Percentiles rank a stretch among this genome's conserved stretches.
These are phyloP conservation scores for Arabidopsis arenosa DNA, from an alignment of 345 rosid species.

Conservation along the genomic window DNA sequence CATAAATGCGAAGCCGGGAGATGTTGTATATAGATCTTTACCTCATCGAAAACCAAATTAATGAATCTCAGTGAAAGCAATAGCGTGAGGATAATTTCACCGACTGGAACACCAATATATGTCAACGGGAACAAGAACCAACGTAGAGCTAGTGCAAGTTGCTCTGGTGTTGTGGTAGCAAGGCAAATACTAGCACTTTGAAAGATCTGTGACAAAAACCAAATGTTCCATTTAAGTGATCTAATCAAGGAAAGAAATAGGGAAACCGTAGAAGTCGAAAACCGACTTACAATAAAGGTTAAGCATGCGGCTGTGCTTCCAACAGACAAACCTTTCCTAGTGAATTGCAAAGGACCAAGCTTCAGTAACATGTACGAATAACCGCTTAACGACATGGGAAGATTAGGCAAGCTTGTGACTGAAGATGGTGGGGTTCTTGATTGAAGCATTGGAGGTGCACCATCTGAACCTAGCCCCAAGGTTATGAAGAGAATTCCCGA, in stretches of 20 bases:
- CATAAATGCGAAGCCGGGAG: background rate
- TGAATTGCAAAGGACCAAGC: slow-evolving; percentile 84
- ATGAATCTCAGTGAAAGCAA: slow-evolving; percentile 89
- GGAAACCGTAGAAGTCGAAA: background rate
- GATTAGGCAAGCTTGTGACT: slow-evolving; percentile 65
- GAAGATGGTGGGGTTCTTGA: slow-evolving; percentile 81
- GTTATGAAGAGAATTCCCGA: slow-evolving; percentile 80
- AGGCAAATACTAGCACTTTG: slow-evolving; percentile 93
- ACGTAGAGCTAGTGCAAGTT: slow-evolving; percentile 80
- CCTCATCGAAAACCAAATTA: slow-evolving; percentile 92
- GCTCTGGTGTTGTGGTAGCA: slow-evolving; percentile 94
- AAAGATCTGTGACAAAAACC: slow-evolving; percentile 62
- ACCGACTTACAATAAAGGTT: slow-evolving; percentile 75
- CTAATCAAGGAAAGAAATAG: background rate
- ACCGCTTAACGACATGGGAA: slow-evolving; percentile 75
- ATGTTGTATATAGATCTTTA: slow-evolving; percentile 33
- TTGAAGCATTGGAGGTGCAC: slow-evolving; percentile 82
- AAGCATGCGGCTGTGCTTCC: slow-evolving; percentile 96
- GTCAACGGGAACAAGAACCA: slow-evolving; percentile 88
- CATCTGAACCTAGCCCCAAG: slow-evolving; percentile 88
- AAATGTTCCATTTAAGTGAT: slow-evolving; percentile 11
- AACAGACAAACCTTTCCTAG: slow-evolving; percentile 91
- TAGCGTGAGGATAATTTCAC: slow-evolving; percentile 86
- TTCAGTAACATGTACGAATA: slow-evolving; percentile 81
- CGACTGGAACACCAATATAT: slow-evolving; percentile 77